Evolutionary conservation across 2,329 filamentous ascomycete genomes (phyloP).

Genomic region (Fonsecaea erecta): DNA sequence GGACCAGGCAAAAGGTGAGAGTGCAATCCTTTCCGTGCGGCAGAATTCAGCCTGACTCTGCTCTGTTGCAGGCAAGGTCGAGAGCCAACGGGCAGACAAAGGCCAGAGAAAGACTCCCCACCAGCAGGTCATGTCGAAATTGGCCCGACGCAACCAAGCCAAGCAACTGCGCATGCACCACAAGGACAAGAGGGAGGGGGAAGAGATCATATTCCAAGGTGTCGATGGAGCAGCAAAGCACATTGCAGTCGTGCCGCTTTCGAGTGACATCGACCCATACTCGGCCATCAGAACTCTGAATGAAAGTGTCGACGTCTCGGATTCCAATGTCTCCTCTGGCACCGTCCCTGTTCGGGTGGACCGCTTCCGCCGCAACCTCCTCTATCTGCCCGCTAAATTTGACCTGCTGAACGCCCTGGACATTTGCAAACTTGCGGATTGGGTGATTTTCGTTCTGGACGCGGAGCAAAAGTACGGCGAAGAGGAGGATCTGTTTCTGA

Average conservation of each 20-base stretch:
- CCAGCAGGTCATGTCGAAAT: constrained; percentile 96
- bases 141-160: constrained; percentile 92
- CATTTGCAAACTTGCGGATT: constrained; percentile 86
- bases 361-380: constrained; percentile 91
- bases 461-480: constrained; percentile 82
- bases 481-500: constrained; percentile 80
- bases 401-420: constrained; percentile 80
- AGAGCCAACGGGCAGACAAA: constrained; percentile 63
- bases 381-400: constrained; percentile 76
- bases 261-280: constrained; percentile 69
- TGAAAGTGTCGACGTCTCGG: constrained; percentile 76
- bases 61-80: constrained; percentile 70
- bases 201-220: constrained; percentile 81
- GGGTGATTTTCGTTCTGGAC: constrained; percentile 84
- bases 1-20: constrained; percentile 77
- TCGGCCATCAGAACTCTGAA: constrained; percentile 74
- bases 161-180: constrained; percentile 87
- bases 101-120: constrained; percentile 84
- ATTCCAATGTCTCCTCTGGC: constrained; percentile 63
- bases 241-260: constrained; percentile 85
- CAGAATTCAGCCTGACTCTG: constrained; percentile 27
- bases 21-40: background rate
- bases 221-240: constrained; percentile 84
- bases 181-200: constrained; percentile 78
- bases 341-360: constrained; percentile 73